Evolutionary conservation across 2,329 filamentous ascomycete genomes (phyloP).

Genomic region (Colletotrichum simmondsii): DNA sequence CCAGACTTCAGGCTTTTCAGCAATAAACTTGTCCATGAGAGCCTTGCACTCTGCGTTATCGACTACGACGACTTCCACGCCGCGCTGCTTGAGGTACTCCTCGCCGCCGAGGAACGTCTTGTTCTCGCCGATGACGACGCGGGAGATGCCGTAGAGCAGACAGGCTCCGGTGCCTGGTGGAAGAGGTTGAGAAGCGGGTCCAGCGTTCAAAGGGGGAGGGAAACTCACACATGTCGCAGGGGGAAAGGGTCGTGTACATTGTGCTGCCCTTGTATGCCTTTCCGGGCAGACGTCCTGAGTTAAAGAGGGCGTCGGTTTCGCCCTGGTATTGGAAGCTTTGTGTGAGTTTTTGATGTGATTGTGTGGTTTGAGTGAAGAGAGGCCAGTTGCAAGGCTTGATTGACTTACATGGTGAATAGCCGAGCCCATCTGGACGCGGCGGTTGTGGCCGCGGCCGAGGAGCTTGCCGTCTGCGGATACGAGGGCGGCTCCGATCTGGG

Average conservation of each 20-base stretch:
- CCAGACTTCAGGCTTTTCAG: slow-evolving; percentile 79
- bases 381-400: no score
- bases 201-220: not conserved
- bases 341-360: not conserved
- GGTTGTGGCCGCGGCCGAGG: slow-evolving; percentile 78
- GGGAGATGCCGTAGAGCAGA: slow-evolving; percentile 77
- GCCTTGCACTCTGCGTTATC: slow-evolving; percentile 72
- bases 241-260: slow-evolving; percentile 86
- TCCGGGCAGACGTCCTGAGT: slow-evolving; percentile 77
- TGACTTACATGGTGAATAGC: slow-evolving; percentile 74
- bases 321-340: slow-evolving; percentile 58
- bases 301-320: slow-evolving; percentile 80
- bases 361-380: no score
- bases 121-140: slow-evolving; percentile 84
- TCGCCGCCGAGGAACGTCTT: slow-evolving; percentile 80
- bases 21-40: slow-evolving; percentile 79
- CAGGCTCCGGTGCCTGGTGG: slow-evolving; percentile 73
- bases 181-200: not conserved
- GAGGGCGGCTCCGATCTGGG: slow-evolving; percentile 63
- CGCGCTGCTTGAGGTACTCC: slow-evolving; percentile 72
- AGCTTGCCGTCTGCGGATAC: slow-evolving; percentile 77
- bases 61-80: slow-evolving; percentile 79
- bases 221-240: slow-evolving; percentile 77
- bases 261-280: slow-evolving; percentile 73
- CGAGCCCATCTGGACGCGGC: slow-evolving; percentile 78